phyloP scores from a whole-genome alignment of 306 rosid genomes.

The Macrotyloma uniflorum region DNA sequence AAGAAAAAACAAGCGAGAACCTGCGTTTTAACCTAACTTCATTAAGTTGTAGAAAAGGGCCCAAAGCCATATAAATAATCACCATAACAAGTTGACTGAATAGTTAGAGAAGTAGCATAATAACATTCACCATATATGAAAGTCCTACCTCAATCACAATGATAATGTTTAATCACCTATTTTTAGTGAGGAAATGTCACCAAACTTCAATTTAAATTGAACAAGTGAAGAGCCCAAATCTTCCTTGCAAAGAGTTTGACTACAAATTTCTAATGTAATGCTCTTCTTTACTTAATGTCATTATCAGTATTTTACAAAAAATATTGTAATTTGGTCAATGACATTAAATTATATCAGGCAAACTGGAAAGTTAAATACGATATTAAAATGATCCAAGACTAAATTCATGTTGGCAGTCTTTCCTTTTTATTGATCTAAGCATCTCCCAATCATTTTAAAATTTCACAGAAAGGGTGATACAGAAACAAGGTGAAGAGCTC shows the following conservation, averaged over 20 bases:
- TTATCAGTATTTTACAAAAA: not conserved
- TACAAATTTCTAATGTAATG: not conserved
- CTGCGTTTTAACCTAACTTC: not conserved
- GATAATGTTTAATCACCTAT: not conserved
- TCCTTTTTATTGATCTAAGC: not conserved
- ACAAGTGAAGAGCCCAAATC: not conserved
- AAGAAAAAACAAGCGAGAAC: constrained; percentile 16
- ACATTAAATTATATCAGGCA: not conserved
- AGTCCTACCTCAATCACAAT: not conserved
- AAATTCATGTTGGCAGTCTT: too few relatives aligned
- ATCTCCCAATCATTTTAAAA: not conserved
- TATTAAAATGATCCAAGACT: too few relatives aligned
- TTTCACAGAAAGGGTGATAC: not conserved
- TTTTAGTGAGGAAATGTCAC: not conserved
- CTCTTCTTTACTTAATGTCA: not conserved
- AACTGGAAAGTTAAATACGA: too few relatives aligned
- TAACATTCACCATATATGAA: not conserved
- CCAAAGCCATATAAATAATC: constrained; percentile 30
- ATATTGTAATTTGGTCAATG: not conserved
- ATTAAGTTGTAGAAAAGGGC: constrained; percentile 1
- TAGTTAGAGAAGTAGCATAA: constrained; percentile 3
- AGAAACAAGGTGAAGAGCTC: not conserved
- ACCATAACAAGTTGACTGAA: constrained; percentile 29
- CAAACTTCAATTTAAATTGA: not conserved
- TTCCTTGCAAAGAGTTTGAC: constrained; percentile 4